Base-by-base conservation (phyloP, 306 rosid genomes). In the Prunus fruticosa region DNA sequence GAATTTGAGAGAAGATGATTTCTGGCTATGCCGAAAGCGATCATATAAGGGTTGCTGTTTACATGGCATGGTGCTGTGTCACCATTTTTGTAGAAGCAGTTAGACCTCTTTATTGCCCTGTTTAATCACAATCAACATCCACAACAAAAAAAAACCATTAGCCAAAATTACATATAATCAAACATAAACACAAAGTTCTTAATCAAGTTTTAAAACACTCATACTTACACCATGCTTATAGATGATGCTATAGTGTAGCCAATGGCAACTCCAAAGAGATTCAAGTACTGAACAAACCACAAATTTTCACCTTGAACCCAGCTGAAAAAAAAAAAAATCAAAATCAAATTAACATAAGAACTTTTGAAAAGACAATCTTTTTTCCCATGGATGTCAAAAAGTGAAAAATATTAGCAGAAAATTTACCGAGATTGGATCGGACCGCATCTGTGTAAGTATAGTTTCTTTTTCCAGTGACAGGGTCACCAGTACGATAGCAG, bases 71-170 rank as follows among this genome's bases (percentile, higher is more conserved):
- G 87, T 78, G 80, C 52, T 76, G 83, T 87, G 50, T 87, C 92
- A 18, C 83, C 84, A 71, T 95, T 89, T 16, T 68, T 84, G 75
- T 86, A 91, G 70, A 84, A 84, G 73, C 98, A 93, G 41, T 89
- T 88, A 25, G 96, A 86, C 81, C 89, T 88, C 47, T 82, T 87
- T 19, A 93, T 87, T 67, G 92, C 98, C 90, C 98, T 93, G 89
- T 58, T 87, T 65, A 30, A 76, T 20, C 65, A 73, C 0, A 58
- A 10, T 6, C 43, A 38, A 38, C 43, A 38, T 38, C 43, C 32
- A n/a, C 27, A 8, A 12, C 1, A 32, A 13, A 0, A 65, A 27
- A 11, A 16, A 10, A 45, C 52, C 11, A 69, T 83, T 76, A 82
- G 52, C 62, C 46, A 58, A 45, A 67, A 28, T 1, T 63, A 6